A percentile compares a stretch with the other conserved stretches of the same genome.
Evolutionary conservation across 2,329 filamentous ascomycete species (phyloP).

Genomic region (Massarina eburnea): DNA sequence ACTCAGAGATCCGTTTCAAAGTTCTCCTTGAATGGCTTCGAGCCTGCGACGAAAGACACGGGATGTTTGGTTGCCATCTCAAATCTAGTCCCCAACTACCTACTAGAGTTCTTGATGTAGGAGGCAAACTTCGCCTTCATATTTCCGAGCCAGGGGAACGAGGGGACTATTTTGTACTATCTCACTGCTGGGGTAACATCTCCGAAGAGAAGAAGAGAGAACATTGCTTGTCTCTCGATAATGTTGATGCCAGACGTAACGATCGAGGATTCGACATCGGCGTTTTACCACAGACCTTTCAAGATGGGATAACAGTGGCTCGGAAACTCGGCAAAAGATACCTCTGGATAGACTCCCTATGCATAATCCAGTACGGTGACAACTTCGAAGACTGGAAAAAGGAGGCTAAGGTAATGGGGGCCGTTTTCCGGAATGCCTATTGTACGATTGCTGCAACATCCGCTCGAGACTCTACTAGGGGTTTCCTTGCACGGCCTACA

Average conservation of each 20-base stretch:
- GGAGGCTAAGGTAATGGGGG: slow-evolving; percentile 13
- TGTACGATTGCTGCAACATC: slow-evolving; percentile 13
- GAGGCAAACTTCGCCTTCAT: neutral
- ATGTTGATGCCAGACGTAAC: neutral
- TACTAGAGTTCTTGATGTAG: slow-evolving; percentile 8
- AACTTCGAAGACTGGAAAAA: slow-evolving; percentile 11
- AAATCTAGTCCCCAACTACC: neutral
- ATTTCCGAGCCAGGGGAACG: neutral
- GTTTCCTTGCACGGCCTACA: neutral
- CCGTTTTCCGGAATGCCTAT: slow-evolving; percentile 14
- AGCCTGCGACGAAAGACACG: too few relatives aligned
- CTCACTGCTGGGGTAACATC: slow-evolving; percentile 12
- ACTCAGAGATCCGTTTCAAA: too few relatives aligned
- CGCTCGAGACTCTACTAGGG: slow-evolving; percentile 1
- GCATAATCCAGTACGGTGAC: slow-evolving; percentile 5
- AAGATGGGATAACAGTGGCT: slow-evolving; percentile 17
- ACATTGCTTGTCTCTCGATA: slow-evolving; percentile 3
- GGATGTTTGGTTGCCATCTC: too few relatives aligned
- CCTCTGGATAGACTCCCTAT: slow-evolving; percentile 20
- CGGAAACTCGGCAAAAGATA: slow-evolving; percentile 15
- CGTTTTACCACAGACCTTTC: slow-evolving; percentile 20
- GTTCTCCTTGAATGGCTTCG: too few relatives aligned
- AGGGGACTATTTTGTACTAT: slow-evolving; percentile 12
- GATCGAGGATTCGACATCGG: neutral
- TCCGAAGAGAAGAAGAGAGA: slow-evolving; percentile 2